These are phyloP conservation scores for Circinella minor DNA, from an alignment of 371 early-diverging fungal species.

Conservation along the genomic window DNA sequence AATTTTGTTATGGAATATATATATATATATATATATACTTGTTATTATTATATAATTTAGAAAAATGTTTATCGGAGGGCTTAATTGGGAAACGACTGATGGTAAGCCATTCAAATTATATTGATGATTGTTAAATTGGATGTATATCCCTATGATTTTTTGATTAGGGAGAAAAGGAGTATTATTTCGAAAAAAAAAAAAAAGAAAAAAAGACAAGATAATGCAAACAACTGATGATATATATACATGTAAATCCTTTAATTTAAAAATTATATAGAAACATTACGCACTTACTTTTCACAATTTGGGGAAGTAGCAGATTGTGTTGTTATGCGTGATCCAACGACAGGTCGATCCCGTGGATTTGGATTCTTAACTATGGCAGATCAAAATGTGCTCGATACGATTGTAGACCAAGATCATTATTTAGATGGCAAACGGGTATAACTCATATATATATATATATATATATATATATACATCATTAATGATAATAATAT, in stretches of 20 bases:
- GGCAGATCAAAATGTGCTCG: constrained; percentile 66
- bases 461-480: too few relatives aligned
- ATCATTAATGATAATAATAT: background rate
- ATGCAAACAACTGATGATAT: too few relatives aligned
- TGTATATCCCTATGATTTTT: too few relatives aligned
- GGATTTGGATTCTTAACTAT: constrained; percentile 94
- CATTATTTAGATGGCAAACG: constrained; percentile 86
- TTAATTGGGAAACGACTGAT: constrained; percentile 93
- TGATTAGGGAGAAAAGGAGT: too few relatives aligned
- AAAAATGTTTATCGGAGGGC: constrained; percentile 93
- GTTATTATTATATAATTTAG: constrained; percentile 40
- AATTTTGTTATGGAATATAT: background rate
- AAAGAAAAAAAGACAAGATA: too few relatives aligned
- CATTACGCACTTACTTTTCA: constrained; percentile 77
- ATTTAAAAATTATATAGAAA: constrained; percentile 49
- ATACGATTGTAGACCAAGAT: constrained; percentile 73
- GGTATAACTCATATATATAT: constrained; percentile 60
- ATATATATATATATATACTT: background rate
- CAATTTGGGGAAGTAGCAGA: constrained; percentile 74
- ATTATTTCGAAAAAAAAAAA: too few relatives aligned
- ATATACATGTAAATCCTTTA: background rate
- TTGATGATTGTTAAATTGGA: too few relatives aligned
- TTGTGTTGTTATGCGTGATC: constrained; percentile 87
- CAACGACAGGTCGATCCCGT: constrained; percentile 76
- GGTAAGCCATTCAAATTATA: constrained; percentile 51